Evolutionary conservation across 768 basidiomycete species (phyloP), one percentile per base, ranked within the genome.

Genomic region (Mycena chlorophos): DNA sequence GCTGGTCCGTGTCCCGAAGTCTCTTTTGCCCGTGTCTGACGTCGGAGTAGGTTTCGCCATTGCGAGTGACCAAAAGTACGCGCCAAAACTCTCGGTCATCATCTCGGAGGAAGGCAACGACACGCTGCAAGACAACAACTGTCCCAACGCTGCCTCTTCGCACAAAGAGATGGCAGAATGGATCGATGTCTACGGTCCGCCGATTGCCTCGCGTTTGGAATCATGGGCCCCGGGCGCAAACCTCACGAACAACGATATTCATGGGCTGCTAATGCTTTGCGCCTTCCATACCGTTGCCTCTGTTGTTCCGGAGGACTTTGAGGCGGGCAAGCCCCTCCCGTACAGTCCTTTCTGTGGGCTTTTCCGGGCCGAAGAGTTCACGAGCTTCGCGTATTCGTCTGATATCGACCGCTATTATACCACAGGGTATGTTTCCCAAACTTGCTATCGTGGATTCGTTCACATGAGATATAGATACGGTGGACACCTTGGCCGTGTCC

Each of bases 381-480:
- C 71, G 25, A 76, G 76, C 0, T 86, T 84, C 61, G 89, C 88
- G 58, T 90, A 91, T 65, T 78, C 75, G 30, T 78, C 78, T 3
- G 91, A 94, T 64, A 67, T 94, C 3, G 80, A 84, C 59, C 89
- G 91, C 65, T 94, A 83, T 66, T 92, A 94, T 66, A 77, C 76
- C 20, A 89, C 85, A 14, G 89, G 89, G 85, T 88, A 55, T 20
- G 82, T 64, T 20, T 26, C 16, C 39, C 37, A 26, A n/a, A 17
- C 31, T 25, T 29, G 17, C 47, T 45, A 4, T 22, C 52, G 10
- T 17, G 60, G 57, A 39, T 46, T 8, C 23, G 4, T 12, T 39
- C 19, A 28, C 25, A 25, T 14, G 13, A 23, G 88, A 28, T 80
- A 89, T 53, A 89, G 88, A 28, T 80, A 89, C 54, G 90, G 91